phyloP scores from a whole-genome alignment of 2,329 filamentous ascomycete genomes.

The Chaetothyriales sp. region DNA sequence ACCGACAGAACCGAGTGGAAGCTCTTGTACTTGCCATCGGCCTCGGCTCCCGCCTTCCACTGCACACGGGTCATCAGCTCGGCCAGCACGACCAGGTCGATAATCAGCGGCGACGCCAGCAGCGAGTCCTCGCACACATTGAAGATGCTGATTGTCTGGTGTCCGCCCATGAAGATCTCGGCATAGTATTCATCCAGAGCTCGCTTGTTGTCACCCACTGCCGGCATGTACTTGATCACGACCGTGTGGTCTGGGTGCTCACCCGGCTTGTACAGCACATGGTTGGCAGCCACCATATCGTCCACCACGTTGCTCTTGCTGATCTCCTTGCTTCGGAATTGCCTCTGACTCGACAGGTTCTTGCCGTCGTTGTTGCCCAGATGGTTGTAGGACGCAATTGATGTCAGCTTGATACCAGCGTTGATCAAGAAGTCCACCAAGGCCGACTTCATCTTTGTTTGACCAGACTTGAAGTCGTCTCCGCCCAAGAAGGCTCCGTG shows the following conservation, averaged over 20 bases:
- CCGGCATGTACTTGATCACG: slow-evolving; percentile 99
- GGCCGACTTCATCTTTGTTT: slow-evolving; percentile 99
- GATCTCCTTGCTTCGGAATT: slow-evolving; percentile 99
- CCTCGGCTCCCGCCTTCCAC: slow-evolving; percentile 55
- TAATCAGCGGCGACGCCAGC: slow-evolving; percentile 88
- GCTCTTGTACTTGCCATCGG: slow-evolving; percentile 57
- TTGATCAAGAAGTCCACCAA: slow-evolving; percentile 97
- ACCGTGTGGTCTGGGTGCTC: slow-evolving; percentile 98
- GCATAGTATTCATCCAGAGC: slow-evolving; percentile 98
- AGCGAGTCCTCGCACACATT: slow-evolving; percentile 99
- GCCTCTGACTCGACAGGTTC: slow-evolving; percentile 92
- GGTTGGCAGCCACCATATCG: slow-evolving; percentile 97
- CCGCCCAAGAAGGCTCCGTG: slow-evolving; percentile 85
- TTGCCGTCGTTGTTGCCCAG: slow-evolving; percentile 98
- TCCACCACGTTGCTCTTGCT: slow-evolving; percentile 98
- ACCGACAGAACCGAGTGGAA: slow-evolving; percentile 97
- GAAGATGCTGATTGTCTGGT: slow-evolving; percentile 96
- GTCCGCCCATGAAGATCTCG: slow-evolving; percentile 96
- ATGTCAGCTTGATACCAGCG: slow-evolving; percentile 95
- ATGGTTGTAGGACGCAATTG: slow-evolving; percentile 98
- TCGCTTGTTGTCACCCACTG: slow-evolving; percentile 97
- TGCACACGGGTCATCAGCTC: slow-evolving; percentile 98
- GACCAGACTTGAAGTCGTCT: slow-evolving; percentile 98
- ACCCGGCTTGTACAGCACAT: slow-evolving; percentile 71
- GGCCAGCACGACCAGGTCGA: slow-evolving; percentile 79